These are phyloP conservation scores for Stevia rebaudiana DNA, from an alignment of 140 eudicot genomes.

Conservation along the genomic window DNA sequence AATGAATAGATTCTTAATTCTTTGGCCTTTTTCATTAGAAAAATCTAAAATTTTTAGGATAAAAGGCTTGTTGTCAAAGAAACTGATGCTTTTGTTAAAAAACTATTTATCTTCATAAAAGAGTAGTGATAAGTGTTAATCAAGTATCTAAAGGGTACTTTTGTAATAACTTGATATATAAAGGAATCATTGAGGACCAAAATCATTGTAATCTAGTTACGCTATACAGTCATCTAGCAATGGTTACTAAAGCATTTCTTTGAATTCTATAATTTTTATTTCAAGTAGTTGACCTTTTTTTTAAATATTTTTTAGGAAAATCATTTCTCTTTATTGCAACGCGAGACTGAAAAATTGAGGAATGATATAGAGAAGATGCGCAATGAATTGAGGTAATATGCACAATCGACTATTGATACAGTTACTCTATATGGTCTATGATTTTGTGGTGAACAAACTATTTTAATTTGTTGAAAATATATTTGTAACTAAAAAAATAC, in stretches of 20 bases:
- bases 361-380: constrained; percentile 94
- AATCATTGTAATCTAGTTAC: not conserved
- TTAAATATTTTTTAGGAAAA: constrained; percentile 49
- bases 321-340: constrained; percentile 79
- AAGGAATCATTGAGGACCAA: not conserved
- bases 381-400: constrained; percentile 74
- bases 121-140: not conserved
- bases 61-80: not conserved
- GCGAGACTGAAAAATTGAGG: constrained; percentile 76
- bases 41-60: not conserved
- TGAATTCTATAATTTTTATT: no score
- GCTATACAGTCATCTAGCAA: not conserved
- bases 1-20: no score
- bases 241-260: not conserved
- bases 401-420: not conserved
- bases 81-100: not conserved
- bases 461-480: no score
- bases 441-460: no score
- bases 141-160: not conserved
- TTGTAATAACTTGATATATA: not conserved
- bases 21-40: not conserved
- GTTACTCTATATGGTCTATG: no score
- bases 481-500: not conserved
- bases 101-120: not conserved
- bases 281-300: no score